Percentiles rank a stretch among this genome's conserved stretches.
Conservation (phyloP, 805 yeast species). For the Cyberlindnera saturnus region DNA sequence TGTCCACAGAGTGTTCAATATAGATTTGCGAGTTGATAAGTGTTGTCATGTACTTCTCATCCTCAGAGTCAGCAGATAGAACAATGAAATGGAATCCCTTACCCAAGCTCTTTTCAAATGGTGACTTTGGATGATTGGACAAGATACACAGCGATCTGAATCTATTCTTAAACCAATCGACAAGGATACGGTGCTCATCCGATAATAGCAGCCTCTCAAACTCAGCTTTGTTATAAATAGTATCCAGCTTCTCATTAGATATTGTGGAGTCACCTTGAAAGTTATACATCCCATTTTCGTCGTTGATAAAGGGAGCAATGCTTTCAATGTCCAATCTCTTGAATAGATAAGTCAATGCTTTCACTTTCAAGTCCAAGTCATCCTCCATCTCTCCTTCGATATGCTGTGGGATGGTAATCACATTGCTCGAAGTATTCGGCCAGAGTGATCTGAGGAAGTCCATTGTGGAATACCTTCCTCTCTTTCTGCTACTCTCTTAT, state of each 20-base stretch:
- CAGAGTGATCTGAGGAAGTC: constrained; percentile 25
- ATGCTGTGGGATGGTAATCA: constrained; percentile 44
- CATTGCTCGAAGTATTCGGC: constrained; percentile 27
- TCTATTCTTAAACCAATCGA: constrained; percentile 63
- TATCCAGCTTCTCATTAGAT: constrained; percentile 40
- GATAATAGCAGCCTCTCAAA: constrained; percentile 37
- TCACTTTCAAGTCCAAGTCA: constrained; percentile 55
- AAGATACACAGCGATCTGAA: constrained; percentile 57
- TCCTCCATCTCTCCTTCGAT: constrained; percentile 44
- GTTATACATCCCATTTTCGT: constrained; percentile 23
- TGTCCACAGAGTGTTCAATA: constrained; percentile 45
- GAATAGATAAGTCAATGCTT: constrained; percentile 52
- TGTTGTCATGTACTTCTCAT: constrained; percentile 38
- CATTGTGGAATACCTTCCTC: constrained; percentile 8
- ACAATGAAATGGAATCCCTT: constrained; percentile 30
- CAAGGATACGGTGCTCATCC: constrained; percentile 60
- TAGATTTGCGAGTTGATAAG: constrained; percentile 48
- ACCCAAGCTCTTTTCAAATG: constrained; percentile 15
- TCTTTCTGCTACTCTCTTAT: not conserved
- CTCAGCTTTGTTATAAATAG: constrained; percentile 41
- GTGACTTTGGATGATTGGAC: constrained; percentile 38
- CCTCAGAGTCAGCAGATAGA: constrained; percentile 35
- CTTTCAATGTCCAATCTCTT: constrained; percentile 41
- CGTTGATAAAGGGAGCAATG: constrained; percentile 36
- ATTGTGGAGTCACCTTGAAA: constrained; percentile 2